Evolutionary conservation across 768 basidiomycete species (phyloP), one percentile per base, ranked within the genome.

Genomic region (Xerocomellus intermedius): DNA sequence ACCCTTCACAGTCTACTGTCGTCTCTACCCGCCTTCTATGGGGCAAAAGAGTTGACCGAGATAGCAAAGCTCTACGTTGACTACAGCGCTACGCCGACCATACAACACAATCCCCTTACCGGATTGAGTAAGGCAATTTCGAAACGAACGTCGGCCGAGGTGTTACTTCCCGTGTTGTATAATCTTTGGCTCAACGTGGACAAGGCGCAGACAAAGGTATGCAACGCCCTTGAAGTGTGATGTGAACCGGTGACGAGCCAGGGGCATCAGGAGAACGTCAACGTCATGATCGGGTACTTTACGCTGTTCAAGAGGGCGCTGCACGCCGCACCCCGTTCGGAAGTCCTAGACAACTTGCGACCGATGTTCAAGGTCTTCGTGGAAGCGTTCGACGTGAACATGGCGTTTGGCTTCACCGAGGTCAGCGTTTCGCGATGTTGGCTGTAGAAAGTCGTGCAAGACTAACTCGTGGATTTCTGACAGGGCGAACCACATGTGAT

Each of bases 21-120:
- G 1, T 79, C 86, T 1, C 85, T 97, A 30, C 92, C 94, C 0
- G 83, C 85, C 5, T 98, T 98, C 72, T 92, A 90, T 81, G 83
- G 86, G 35, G 56, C 70, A 17, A 69, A 71, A 19, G 90, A 91
- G 58, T 66, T 91, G 28, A 71, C 70, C 0, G 78, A 79, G 54
- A 74, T 90, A 17, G 69, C 85, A 24, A 77, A 71, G 37, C 74
- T 89, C 8, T 83, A 84, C 55, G 68, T 88, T 24, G 81, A 84
- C n/a, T 69, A 69, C 36, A 65, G 55, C 26, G 52, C 63, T 3
- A 36, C 39, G 14, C 59, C 57, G 24, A 17, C 56, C 21, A 28
- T 32, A 7, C 54, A 52, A 19, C 54, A 59, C 13, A 68, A 75
- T 14, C 64, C 76, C 7, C 72, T 72, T 44, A 57, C 72, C 1